Evolutionary conservation across 1,139 yeast species (phyloP), one percentile per base, ranked within the genome.

Genomic region (Lizanozyma gosingica): DNA sequence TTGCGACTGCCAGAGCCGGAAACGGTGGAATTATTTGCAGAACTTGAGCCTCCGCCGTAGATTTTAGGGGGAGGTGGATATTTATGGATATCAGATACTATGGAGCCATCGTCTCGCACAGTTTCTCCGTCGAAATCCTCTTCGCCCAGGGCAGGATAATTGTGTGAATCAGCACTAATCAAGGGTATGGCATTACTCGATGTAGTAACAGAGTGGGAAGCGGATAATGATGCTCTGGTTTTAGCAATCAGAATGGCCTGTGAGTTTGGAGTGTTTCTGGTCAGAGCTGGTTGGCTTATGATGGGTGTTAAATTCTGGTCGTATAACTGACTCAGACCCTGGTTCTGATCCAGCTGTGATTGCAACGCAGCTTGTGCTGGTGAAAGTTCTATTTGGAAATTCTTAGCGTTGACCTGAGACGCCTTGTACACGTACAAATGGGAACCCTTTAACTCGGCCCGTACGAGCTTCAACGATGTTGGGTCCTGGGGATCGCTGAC

Each of bases 371-470:
- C 6, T 22, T 22, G 29, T 22, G 29, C 9, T 22, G 29, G 29
- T 11, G 29, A 22, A 22, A 11, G 29, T 6, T 22, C 29, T 22
- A 22, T 22, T 45, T 53, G 43, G 52, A 80, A 76, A 45, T 62
- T 61, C 50, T 67, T 75, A 35, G 76, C 69, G 50, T 67, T 73
- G 36, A 72, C 47, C 35, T 63, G 73, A 9, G 67, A 54, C 1
- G 79, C 76, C 51, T 76, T 80, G 60, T 73, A 80, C 18, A 83
- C 54, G 45, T 68, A 67, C 41, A 83, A 56, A 40, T 69, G 68
- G 1, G 85, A 71, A 6, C 94, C 94, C 49, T 70, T 75, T 46
- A 83, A 61, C 54, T 81, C 88, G 0, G 80, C 83, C 42, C 82
- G 67, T 48, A 63, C 76, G 33, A 82, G 53, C 46, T 70, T 71